phyloP scores from a whole-genome alignment of 2,329 filamentous ascomycete species.

The Endoconidiophora polonica region DNA sequence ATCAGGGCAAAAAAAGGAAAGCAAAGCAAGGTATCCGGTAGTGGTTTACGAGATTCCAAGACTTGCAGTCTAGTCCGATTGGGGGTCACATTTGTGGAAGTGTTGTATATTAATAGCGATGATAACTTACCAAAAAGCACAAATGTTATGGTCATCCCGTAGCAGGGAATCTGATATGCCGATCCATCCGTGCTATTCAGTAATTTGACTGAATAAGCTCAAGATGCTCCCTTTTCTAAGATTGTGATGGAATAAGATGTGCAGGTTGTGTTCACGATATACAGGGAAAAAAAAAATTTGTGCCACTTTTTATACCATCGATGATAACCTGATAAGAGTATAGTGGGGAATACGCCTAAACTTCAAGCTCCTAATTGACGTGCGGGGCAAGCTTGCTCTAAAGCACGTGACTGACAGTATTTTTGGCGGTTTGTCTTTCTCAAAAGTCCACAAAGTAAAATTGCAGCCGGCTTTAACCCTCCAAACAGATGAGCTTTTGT shows the following conservation, averaged over 20 bases:
- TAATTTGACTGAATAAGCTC: conserved; percentile 3
- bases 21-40: background rate
- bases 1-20: conserved; percentile 30
- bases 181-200: conserved; percentile 10
- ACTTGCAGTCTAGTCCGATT: too few relatives aligned
- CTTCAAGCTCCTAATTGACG: too few relatives aligned
- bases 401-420: too few relatives aligned
- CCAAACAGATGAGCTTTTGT: too few relatives aligned
- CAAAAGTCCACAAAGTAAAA: too few relatives aligned
- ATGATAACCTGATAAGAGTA: background rate
- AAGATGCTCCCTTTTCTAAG: background rate
- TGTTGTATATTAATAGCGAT: background rate
- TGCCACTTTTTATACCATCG: background rate
- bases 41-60: too few relatives aligned
- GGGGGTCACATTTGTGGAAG: background rate
- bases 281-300: too few relatives aligned
- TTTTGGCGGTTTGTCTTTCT: too few relatives aligned
- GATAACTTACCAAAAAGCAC: conserved; percentile 3
- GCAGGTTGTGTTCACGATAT: too few relatives aligned
- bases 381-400: background rate
- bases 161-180: conserved; percentile 8
- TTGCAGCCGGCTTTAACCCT: too few relatives aligned
- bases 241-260: too few relatives aligned
- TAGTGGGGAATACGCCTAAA: too few relatives aligned
- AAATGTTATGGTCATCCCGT: conserved; percentile 9